A percentile compares a stretch with the other conserved stretches of the same genome.
Conservation (phyloP, 495 filamentous ascomycete genomes). For the Aspergillus sparsus region DNA sequence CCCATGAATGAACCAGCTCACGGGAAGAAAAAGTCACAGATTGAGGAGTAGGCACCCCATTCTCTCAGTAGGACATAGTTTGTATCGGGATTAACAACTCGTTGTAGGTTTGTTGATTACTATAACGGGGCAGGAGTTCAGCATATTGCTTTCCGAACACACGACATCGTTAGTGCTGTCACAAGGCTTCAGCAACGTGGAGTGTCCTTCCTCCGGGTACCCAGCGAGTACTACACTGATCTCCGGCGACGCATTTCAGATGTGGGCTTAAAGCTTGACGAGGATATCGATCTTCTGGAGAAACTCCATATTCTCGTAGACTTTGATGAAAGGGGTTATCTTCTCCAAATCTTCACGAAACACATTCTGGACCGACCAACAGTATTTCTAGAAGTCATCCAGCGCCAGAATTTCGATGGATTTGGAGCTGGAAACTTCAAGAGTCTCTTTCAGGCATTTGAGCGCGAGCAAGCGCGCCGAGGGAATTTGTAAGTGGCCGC, state of each 20-base stretch:
- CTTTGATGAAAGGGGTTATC: slow-evolving; percentile 80
- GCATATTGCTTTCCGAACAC: slow-evolving; percentile 78
- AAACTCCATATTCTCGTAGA: slow-evolving; percentile 71
- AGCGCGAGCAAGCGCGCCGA: slow-evolving; percentile 67
- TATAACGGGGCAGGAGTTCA: slow-evolving; percentile 77
- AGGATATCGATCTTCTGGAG: slow-evolving; percentile 68
- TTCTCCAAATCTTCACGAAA: slow-evolving; percentile 80
- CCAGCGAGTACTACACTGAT: slow-evolving; percentile 67
- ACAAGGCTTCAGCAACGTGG: slow-evolving; percentile 63
- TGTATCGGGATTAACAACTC: slow-evolving; percentile 3
- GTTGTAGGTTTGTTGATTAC: slow-evolving; percentile 60
- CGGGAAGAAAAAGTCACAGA: slow-evolving; percentile 75
- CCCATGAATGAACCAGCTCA: slow-evolving; percentile 85
- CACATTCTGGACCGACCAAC: slow-evolving; percentile 82
- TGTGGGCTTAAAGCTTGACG: slow-evolving; percentile 49
- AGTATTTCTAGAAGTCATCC: slow-evolving; percentile 84
- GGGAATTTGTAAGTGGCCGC: slow-evolving; percentile 25
- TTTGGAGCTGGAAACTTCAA: slow-evolving; percentile 90
- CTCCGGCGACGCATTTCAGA: slow-evolving; percentile 60
- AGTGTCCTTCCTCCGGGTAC: slow-evolving; percentile 77
- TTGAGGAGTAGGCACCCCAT: slow-evolving; percentile 65
- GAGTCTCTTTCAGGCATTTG: slow-evolving; percentile 82
- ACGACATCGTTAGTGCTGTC: slow-evolving; percentile 68
- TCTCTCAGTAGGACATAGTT: neutral
- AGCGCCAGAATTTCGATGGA: slow-evolving; percentile 74